Percentiles rank a stretch among this genome's conserved stretches.
phyloP scores from a whole-genome alignment of 805 yeast species.

The Yamadazyma nakazawae region DNA sequence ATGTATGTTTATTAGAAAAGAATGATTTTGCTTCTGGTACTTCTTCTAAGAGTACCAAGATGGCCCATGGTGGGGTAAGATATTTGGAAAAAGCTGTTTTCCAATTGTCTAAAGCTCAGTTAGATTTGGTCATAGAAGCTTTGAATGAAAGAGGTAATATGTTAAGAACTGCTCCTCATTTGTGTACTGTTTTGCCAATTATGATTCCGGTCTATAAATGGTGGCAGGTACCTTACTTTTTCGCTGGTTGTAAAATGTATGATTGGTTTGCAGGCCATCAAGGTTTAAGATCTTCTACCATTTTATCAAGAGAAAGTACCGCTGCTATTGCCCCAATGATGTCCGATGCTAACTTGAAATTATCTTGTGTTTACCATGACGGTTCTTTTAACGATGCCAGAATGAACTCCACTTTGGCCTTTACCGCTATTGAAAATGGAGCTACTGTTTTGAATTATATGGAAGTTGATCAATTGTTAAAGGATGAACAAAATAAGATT shows the following conservation, averaged over 20 bases:
- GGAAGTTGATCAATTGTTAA: conserved; percentile 72
- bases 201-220: conserved; percentile 94
- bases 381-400: conserved; percentile 93
- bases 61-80: conserved; percentile 97
- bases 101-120: conserved; percentile 84
- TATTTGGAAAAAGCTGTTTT: conserved; percentile 93
- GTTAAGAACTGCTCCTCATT: conserved; percentile 88
- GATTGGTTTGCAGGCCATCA: conserved; percentile 90
- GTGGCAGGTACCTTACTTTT: conserved; percentile 96
- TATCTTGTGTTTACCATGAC: conserved; percentile 91
- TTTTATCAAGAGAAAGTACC: conserved; percentile 65
- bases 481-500: conserved; percentile 55
- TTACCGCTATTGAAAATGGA: conserved; percentile 82
- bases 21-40: conserved; percentile 92
- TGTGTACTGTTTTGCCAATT: conserved; percentile 81
- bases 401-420: conserved; percentile 80
- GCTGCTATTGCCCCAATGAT: conserved; percentile 81
- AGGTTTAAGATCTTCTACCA: conserved; percentile 74
- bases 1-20: conserved; percentile 82
- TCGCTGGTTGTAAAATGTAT: conserved; percentile 85
- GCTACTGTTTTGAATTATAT: conserved; percentile 87
- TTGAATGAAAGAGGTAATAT: conserved; percentile 55
- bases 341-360: conserved; percentile 74
- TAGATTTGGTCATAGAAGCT: conserved; percentile 31
- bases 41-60: conserved; percentile 88